phyloP scores from a whole-genome alignment of 805 yeast species.

The Diddensiella transvaalensis region DNA sequence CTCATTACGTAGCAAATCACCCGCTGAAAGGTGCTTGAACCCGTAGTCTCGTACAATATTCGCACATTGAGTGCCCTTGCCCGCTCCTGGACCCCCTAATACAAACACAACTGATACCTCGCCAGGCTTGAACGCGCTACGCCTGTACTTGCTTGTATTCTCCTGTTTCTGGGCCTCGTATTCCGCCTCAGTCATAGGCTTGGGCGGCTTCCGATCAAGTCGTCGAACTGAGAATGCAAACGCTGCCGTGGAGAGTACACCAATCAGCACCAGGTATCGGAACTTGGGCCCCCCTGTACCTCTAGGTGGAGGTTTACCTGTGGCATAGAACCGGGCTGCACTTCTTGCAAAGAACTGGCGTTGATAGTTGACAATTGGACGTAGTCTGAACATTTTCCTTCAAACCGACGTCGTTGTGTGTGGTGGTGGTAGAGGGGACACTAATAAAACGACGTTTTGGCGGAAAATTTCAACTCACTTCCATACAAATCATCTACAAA shows the following conservation, averaged over 20 bases:
- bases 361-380: constrained; percentile 2
- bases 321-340: background rate
- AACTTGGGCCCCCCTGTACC: constrained; percentile 30
- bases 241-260: constrained; percentile 32
- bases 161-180: constrained; percentile 29
- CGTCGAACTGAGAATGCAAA: constrained; percentile 31
- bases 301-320: constrained; percentile 2
- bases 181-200: constrained; percentile 30
- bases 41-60: constrained; percentile 74
- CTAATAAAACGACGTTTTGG: background rate
- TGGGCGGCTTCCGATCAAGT: constrained; percentile 29
- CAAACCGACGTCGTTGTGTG: too few relatives aligned
- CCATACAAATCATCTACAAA: background rate
- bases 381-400: background rate
- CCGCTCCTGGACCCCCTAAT: constrained; percentile 97
- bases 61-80: constrained; percentile 95
- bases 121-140: constrained; percentile 52
- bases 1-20: constrained; percentile 90
- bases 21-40: constrained; percentile 92
- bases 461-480: background rate
- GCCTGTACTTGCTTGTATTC: constrained; percentile 9
- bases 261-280: constrained; percentile 32
- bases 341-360: background rate
- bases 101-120: constrained; percentile 82
- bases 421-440: background rate